Evolutionary conservation across 2,329 filamentous ascomycete genomes (phyloP), one percentile per base, ranked within the genome.

Genomic region (Penicillium sumatraense): DNA sequence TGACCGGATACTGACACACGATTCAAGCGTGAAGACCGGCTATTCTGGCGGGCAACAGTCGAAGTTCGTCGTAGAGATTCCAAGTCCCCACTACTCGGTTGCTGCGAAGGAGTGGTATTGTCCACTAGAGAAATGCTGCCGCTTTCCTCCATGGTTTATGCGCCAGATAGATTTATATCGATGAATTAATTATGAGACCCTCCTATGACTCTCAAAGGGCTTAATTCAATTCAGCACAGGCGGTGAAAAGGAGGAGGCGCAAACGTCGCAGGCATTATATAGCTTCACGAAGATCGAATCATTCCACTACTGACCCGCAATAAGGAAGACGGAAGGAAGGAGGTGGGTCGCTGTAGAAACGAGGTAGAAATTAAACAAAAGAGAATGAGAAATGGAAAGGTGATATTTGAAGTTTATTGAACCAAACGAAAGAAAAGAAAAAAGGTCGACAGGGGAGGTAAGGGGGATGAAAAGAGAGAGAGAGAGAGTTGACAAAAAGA

Each of bases 71-170:
- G 64, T 58, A 27, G 60, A 57, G 33, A 24, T 24, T 42, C 38
- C 38, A 24, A 56, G 7, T 63, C 61, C 5, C 66, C 69, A 53
- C 61, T 60, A 9, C 62, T 54, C 4, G 59, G 49, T 7, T 61
- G 64, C 51, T 68, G 64, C 20, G 58, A 55, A 9, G 74, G 61
- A 23, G 59, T 47, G 16, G 76, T 78, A 48, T 75, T 74, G 60
- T 79, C 77, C 58, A 78, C 62, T 11, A 79, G 67, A 42, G 65
- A 66, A 44, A 76, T 75, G 13, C 56, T 63, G 23, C 58, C 36
- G 21, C 47, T n/a, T 50, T 57, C 54, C 31, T 66, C 65, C 72
- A 73, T 72, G 49, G 35, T 62, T 67, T n/a, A n/a, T n/a, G n/a
- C n/a, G n/a, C n/a, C n/a, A n/a, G 40, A 29, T 63, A 13, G 9